These are phyloP conservation scores for Suhomyces kilbournensis DNA, from an alignment of 805 yeast genomes.

Conservation along the genomic window DNA sequence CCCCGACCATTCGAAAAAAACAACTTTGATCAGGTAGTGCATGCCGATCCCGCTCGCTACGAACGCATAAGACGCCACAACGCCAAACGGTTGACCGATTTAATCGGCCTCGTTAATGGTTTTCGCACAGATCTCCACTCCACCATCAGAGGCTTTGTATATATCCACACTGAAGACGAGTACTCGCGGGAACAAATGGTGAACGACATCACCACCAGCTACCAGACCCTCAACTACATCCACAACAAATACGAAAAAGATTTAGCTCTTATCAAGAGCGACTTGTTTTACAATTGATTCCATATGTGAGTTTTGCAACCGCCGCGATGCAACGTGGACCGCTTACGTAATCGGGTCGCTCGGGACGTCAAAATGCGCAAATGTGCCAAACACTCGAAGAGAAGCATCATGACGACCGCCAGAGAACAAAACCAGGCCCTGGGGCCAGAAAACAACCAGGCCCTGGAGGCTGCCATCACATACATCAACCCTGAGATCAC, in stretches of 20 bases:
- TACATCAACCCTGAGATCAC: conserved; percentile 27
- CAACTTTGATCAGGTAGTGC: not conserved
- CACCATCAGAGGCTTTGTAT: conserved; percentile 18
- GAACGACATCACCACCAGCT: conserved; percentile 20
- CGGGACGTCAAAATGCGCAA: not conserved
- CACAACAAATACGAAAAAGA: conserved; percentile 20
- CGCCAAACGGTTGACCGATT: conserved; percentile 7
- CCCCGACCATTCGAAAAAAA: conserved; percentile 2
- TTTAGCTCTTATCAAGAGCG: conserved; percentile 17
- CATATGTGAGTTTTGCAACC: too few relatives aligned
- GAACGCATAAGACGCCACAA: conserved; percentile 3
- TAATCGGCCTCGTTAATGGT: conserved; percentile 10
- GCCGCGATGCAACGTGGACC: not conserved
- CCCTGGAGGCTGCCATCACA: conserved; percentile 6
- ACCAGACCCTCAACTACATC: conserved; percentile 20
- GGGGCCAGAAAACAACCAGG: not conserved
- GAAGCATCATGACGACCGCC: not conserved
- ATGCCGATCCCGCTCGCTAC: not conserved
- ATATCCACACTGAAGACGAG: conserved; percentile 5
- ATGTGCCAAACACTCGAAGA: not conserved
- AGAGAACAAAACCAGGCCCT: not conserved
- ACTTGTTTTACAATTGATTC: conserved; percentile 21
- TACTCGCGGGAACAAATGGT: conserved; percentile 21
- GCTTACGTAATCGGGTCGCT: not conserved
- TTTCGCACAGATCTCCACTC: conserved; percentile 17